Conservation (phyloP, 768 basidiomycete species). For the Russula ochroleuca region DNA sequence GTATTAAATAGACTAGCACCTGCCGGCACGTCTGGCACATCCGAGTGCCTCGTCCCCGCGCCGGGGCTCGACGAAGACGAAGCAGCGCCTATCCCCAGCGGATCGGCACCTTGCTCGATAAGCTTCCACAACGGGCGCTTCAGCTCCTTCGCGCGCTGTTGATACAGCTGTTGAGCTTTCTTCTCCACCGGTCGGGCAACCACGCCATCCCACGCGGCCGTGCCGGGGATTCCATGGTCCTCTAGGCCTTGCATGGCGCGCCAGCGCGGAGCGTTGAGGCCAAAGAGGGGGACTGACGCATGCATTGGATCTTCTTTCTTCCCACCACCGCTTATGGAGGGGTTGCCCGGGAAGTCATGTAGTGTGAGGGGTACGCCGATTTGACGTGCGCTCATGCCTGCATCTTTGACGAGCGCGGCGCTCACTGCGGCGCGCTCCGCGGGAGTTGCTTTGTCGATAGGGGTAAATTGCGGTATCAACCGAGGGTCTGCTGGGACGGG, state of each 20-base stretch:
- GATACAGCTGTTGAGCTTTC: background rate
- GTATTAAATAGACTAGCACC: too few species aligned
- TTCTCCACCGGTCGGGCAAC: background rate
- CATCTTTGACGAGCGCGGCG: constrained; percentile 8
- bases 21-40: background rate
- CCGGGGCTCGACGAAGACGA: background rate
- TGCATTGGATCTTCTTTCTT: constrained; percentile 10
- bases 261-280: constrained; percentile 14
- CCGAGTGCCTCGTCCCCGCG: background rate
- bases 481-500: constrained; percentile 20
- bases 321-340: background rate
- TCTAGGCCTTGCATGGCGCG: constrained; percentile 8
- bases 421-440: constrained; percentile 11
- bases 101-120: background rate
- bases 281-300: constrained; percentile 5
- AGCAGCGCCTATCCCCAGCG: background rate
- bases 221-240: background rate
- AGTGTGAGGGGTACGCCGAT: constrained; percentile 18
- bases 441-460: background rate
- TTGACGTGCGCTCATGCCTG: constrained; percentile 10
- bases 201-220: background rate
- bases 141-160: background rate
- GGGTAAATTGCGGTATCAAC: constrained; percentile 6
- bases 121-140: background rate
- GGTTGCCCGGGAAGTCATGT: constrained; percentile 14